Evolutionary conservation across 2,329 filamentous ascomycete species (phyloP).

Genomic region (Aspergillus fructus): DNA sequence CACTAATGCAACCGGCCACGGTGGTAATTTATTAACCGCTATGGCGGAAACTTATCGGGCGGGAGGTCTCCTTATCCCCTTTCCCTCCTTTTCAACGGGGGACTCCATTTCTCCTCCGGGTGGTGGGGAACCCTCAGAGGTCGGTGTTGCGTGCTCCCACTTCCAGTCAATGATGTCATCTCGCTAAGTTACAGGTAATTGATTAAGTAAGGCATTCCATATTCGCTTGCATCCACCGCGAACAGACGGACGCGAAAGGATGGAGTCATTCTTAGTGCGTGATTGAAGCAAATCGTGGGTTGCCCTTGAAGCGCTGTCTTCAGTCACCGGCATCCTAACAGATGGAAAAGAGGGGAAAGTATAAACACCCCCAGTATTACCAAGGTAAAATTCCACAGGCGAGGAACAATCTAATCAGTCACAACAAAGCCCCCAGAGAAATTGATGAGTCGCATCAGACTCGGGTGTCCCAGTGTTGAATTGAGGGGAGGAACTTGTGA

Average conservation of each 20-base stretch:
- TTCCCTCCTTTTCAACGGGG: neutral
- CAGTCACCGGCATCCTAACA: neutral
- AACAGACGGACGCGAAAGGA: neutral
- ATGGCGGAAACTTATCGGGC: slow-evolving; percentile 15
- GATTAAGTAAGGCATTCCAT: neutral
- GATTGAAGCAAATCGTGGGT: no score
- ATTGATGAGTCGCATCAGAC: neutral
- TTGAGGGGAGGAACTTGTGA: neutral
- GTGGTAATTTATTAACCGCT: slow-evolving; percentile 20
- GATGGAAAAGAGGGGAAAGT: neutral
- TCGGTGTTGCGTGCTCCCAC: slow-evolving; percentile 14
- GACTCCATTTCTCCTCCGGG: slow-evolving; percentile 8
- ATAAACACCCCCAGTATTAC: neutral
- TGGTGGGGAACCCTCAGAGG: slow-evolving; percentile 8
- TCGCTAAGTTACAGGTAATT: neutral
- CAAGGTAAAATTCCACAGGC: neutral
- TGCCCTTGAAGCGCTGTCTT: neutral
- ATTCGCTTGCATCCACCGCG: neutral
- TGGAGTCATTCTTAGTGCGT: neutral
- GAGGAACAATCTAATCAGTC: neutral
- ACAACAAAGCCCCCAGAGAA: neutral
- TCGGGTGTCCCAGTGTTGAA: neutral
- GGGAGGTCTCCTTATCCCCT: neutral
- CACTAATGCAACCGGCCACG: slow-evolving; percentile 18
- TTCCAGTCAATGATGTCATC: slow-evolving; percentile 23